Evolutionary conservation across 2,329 filamentous ascomycete genomes (phyloP).

Genomic region (Albophoma yamanashiensis): DNA sequence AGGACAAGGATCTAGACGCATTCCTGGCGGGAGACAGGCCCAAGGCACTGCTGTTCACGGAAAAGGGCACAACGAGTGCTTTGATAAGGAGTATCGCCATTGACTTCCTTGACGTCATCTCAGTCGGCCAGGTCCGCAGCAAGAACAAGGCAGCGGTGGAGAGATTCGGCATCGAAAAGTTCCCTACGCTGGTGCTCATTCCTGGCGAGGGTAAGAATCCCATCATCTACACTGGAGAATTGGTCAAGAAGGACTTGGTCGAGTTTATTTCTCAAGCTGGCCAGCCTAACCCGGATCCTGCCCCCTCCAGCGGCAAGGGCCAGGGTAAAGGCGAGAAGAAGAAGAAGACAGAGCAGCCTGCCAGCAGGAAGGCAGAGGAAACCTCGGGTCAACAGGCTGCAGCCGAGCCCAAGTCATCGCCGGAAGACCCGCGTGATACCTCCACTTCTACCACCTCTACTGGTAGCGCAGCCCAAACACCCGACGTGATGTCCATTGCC

Average conservation of each 20-base stretch:
- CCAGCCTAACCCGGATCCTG: constrained; percentile 66
- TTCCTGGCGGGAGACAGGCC: constrained; percentile 66
- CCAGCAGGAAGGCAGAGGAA: constrained; percentile 21
- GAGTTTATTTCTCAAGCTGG: constrained; percentile 74
- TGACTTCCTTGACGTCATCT: constrained; percentile 74
- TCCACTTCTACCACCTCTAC: constrained; percentile 15
- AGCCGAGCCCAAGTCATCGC: constrained; percentile 15
- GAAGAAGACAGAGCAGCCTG: constrained; percentile 11
- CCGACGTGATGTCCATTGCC: constrained; percentile 49
- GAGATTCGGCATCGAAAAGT: constrained; percentile 65
- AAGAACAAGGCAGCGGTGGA: constrained; percentile 66
- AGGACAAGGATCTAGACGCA: constrained; percentile 65
- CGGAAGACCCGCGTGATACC: constrained; percentile 12
- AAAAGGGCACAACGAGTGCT: constrained; percentile 81
- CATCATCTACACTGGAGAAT: constrained; percentile 67
- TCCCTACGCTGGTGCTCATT: constrained; percentile 72
- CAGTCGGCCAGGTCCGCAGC: constrained; percentile 71
- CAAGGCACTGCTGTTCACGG: constrained; percentile 86
- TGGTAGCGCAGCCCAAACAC: constrained; percentile 7
- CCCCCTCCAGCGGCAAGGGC: constrained; percentile 26
- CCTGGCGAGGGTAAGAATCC: constrained; percentile 59
- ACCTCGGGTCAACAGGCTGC: constrained; percentile 23
- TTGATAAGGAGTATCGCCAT: constrained; percentile 78
- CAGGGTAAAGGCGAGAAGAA: constrained; percentile 24
- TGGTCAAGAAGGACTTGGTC: constrained; percentile 75